Percentiles rank a stretch among this genome's conserved stretches.
phyloP scores from a whole-genome alignment of 345 rosid genomes.

The Rubroshorea leprosula region DNA sequence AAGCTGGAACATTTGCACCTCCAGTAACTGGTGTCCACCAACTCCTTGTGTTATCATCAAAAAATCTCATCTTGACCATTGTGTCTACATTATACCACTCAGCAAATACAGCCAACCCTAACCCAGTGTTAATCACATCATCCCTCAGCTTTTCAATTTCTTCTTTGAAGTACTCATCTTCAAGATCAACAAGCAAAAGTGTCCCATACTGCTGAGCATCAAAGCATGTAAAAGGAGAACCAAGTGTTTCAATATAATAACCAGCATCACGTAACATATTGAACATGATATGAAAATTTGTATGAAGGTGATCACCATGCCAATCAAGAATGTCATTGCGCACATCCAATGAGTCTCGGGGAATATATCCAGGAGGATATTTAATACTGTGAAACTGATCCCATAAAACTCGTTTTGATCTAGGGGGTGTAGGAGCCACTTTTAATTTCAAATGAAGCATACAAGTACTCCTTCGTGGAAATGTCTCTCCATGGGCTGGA shows the following conservation, averaged over 20 bases:
- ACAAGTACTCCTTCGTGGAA: constrained; percentile 59
- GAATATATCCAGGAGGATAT: constrained; percentile 98
- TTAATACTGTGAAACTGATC: constrained; percentile 96
- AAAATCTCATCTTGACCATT: constrained; percentile 98
- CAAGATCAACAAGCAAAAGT: constrained; percentile 90
- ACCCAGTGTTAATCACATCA: constrained; percentile 71
- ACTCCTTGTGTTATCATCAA: constrained; percentile 93
- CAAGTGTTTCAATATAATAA: constrained; percentile 88
- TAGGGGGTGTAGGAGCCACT: constrained; percentile 85
- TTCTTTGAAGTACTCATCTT: constrained; percentile 89
- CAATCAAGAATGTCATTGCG: constrained; percentile 97
- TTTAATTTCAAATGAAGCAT: constrained; percentile 71
- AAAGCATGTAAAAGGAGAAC: constrained; percentile 95
- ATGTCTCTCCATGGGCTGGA: constrained; percentile 65
- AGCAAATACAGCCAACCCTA: constrained; percentile 85
- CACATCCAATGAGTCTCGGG: constrained; percentile 96
- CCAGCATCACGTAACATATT: constrained; percentile 91
- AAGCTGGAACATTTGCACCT: constrained; percentile 92
- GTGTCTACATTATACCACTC: constrained; percentile 99
- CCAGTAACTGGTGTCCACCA: constrained; percentile 99
- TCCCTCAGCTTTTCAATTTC: constrained; percentile 83
- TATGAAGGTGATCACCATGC: constrained; percentile 99
- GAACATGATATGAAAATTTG: constrained; percentile 92
- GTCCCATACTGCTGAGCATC: constrained; percentile 93
- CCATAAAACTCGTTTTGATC: constrained; percentile 87